Evolutionary conservation across 495 filamentous ascomycete genomes (phyloP), one percentile per base, ranked within the genome.

Genomic region (Amphirosellinia nigrospora): DNA sequence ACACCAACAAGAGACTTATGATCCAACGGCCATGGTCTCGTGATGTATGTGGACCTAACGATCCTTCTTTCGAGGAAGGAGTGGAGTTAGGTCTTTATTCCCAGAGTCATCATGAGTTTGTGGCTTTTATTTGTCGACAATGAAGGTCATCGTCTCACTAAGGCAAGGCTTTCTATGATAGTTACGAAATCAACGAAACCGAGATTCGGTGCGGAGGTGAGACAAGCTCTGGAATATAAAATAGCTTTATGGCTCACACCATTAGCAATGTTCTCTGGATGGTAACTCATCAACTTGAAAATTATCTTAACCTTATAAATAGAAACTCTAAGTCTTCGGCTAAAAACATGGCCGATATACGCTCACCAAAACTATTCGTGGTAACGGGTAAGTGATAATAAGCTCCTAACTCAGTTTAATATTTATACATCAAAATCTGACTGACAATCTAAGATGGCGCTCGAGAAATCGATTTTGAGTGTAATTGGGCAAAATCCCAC

Each of bases 401-500:
- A 45, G 26, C n/a, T 15, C 16, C 10, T 2, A 53, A 26, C 26
- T 16, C 43, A 0, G 8, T 36, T 11, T 1, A 10, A 46, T 23
- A 46, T 23, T 36, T 15, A 36, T 9, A 34, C 30, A 23, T 34
- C 45, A 34, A 36, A 34, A 8, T 7, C 11, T 64, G n/a, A 64
- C 43, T 34, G 45, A 52, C 11, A 19, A 11, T 48, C 16, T 9
- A 53, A 68, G 53, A 7, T 36, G 73, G 56, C 63, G 70, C 43
- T 63, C 16, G 56, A 55, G 28, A 55, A 68, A 71, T 28, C 50
- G 34, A 56, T 16, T 43, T 74, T 23, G 23, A 53, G 13, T 75
- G 74, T 34, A 65, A 28, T 10, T 76, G 74, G 74, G n/a, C 30
- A 23, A 71, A 45, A 23, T 69, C 61, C 10, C 48, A 56, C 45